Evolutionary conservation across 352 stramenopile genomes (phyloP).

Genomic region (Globisporangium middletonii): DNA sequence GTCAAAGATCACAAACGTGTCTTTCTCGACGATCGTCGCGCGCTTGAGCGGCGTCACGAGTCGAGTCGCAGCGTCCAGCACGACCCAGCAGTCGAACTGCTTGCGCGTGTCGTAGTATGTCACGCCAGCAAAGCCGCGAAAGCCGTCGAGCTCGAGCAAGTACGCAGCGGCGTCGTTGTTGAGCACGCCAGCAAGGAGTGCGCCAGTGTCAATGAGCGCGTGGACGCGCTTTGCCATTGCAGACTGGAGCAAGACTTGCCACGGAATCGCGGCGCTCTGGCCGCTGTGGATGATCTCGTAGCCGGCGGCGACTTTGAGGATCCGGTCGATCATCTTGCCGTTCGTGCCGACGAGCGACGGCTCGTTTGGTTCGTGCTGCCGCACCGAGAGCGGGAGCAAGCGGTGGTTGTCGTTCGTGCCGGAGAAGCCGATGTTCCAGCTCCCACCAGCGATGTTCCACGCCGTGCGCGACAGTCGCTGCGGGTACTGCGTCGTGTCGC

Average conservation of each 20-base stretch:
- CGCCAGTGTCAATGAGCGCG: conserved; percentile 84
- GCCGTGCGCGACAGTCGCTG: conserved; percentile 58
- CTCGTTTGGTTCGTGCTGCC: conserved; percentile 51
- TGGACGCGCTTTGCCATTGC: conserved; percentile 34
- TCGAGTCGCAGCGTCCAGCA: conserved; percentile 52
- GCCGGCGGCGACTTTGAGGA: conserved; percentile 28
- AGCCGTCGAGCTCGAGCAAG: conserved; percentile 24
- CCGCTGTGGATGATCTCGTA: conserved; percentile 25
- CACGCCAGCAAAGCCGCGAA: conserved; percentile 42
- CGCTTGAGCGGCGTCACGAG: conserved; percentile 40
- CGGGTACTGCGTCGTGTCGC: conserved; percentile 79
- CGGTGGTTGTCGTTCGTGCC: conserved; percentile 88
- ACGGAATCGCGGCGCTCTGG: conserved; percentile 16
- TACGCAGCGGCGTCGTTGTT: conserved; percentile 46
- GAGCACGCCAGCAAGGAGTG: conserved; percentile 63
- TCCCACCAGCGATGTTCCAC: conserved; percentile 76
- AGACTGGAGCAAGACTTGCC: conserved; percentile 38
- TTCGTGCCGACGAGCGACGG: conserved; percentile 63
- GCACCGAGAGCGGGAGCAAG: conserved; percentile 68
- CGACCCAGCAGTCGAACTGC: conserved; percentile 65
- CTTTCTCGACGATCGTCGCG: conserved; percentile 65
- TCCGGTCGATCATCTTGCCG: conserved; percentile 84
- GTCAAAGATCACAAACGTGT: conserved; percentile 91
- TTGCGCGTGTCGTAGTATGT: conserved; percentile 73
- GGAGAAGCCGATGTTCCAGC: conserved; percentile 73